phyloP scores from a whole-genome alignment of 352 stramenopile species.

The Pythium scleroteichum region DNA sequence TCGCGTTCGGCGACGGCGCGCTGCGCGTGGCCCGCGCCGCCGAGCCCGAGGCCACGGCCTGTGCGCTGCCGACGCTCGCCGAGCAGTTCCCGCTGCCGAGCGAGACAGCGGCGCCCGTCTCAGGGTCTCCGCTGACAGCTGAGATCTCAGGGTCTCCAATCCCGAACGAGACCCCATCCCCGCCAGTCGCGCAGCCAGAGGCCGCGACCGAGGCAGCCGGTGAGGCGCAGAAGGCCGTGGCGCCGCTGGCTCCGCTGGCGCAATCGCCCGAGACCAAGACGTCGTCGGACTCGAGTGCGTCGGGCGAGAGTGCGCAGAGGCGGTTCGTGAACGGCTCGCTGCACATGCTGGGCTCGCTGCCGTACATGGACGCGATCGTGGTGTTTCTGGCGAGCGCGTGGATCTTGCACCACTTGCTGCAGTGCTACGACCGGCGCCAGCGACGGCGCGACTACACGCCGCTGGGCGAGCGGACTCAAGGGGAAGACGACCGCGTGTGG shows the following conservation, averaged over 20 bases:
- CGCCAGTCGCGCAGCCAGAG: neutral
- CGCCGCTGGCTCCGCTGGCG: neutral
- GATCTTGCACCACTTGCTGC: conserved; percentile 25
- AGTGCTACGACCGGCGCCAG: conserved; percentile 29
- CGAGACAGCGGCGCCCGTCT: conserved; percentile 12
- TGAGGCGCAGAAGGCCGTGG: neutral
- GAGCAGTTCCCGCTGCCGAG: conserved; percentile 10
- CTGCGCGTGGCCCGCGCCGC: neutral
- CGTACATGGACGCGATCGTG: conserved; percentile 20
- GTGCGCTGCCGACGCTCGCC: conserved; percentile 6
- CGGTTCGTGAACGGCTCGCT: conserved; percentile 20
- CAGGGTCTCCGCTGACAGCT: too few relatives aligned
- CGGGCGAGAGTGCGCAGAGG: too few relatives aligned
- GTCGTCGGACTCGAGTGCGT: neutral
- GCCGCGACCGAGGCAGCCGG: neutral
- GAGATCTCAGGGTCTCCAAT: neutral
- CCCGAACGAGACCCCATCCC: neutral
- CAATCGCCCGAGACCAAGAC: neutral
- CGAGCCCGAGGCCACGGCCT: neutral
- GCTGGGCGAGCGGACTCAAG: neutral
- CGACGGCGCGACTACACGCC: conserved; percentile 14
- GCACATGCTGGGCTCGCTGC: conserved; percentile 24
- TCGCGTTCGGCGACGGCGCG: neutral
- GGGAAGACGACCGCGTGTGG: conserved; percentile 18
- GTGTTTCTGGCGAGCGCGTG: conserved; percentile 26